Conservation (phyloP, 495 filamentous ascomycete species). For the Neurospora tetraspora region DNA sequence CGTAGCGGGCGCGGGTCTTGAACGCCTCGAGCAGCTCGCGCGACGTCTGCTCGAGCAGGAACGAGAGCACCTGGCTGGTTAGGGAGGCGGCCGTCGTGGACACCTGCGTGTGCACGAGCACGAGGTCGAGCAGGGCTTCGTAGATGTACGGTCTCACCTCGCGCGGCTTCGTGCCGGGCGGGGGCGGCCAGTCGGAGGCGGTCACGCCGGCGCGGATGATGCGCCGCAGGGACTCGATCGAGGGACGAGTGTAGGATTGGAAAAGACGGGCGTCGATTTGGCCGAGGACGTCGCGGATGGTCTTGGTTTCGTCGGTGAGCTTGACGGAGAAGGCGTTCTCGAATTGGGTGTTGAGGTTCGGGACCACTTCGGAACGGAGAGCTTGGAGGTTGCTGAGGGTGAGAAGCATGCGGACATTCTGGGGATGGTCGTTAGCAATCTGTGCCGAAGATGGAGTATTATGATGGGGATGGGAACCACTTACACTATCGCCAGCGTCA, state of each 20-base stretch:
- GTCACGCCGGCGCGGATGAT: constrained; percentile 64
- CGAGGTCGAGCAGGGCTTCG: constrained; percentile 67
- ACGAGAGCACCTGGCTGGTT: constrained; percentile 62
- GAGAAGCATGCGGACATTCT: constrained; percentile 87
- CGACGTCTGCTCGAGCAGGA: constrained; percentile 69
- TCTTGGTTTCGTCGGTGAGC: constrained; percentile 82
- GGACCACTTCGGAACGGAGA: constrained; percentile 66
- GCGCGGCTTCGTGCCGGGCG: constrained; percentile 47
- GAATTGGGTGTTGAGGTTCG: constrained; percentile 74
- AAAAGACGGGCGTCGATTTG: constrained; percentile 88
- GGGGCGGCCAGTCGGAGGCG: constrained; percentile 59
- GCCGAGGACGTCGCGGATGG: constrained; percentile 74
- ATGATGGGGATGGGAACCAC: constrained; percentile 13
- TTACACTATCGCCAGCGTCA: constrained; percentile 61
- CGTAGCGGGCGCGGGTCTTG: constrained; percentile 53
- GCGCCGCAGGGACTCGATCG: constrained; percentile 47
- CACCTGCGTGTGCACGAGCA: constrained; percentile 86
- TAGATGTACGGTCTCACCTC: constrained; percentile 85
- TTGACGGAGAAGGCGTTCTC: constrained; percentile 84
- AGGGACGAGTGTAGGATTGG: constrained; percentile 75
- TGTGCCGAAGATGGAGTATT: neutral
- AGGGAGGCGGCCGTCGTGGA: constrained; percentile 66
- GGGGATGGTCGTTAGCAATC: constrained; percentile 12
- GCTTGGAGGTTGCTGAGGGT: constrained; percentile 83
- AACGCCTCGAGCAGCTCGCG: constrained; percentile 62